Evolutionary conservation across 306 rosid species (phyloP), one percentile per base, ranked within the genome.

Genomic region (Prunus mira): DNA sequence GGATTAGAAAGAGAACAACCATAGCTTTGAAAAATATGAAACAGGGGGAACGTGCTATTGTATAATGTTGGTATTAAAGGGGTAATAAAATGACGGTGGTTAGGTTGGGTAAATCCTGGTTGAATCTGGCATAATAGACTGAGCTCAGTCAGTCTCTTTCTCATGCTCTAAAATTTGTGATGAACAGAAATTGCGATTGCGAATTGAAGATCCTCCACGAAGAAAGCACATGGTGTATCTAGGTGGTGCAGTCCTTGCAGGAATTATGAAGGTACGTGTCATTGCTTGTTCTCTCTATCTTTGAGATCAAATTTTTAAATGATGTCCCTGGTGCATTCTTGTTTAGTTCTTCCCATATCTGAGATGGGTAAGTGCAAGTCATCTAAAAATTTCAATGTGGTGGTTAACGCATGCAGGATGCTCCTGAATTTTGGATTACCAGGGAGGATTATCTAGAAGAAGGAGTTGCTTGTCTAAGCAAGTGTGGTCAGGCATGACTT

Each of bases 191-290:
- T 72, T 96, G 76, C 88, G 99, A 69, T 76, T 92, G 80, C 88
- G 99, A 76, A 96, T 96, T 32, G 99, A 96, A 86, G 99, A 96
- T 83, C 99, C 99, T 30, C 98, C 98, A 0, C 86, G 98, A 69
- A 92, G 99, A 87, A 96, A 96, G 86, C 99, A 96, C 85, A 96
- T 96, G 99, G 99, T 96, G 74, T 96, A 92, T 84, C 91, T 96
- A n/a, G 99, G 99, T 64, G 99, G 99, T 54, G 98, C 98, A 61
- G 99, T 96, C 74, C 98, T 96, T 54, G 99, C 98, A 1, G 97
- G 98, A 83, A 96, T 96, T 43, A 96, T 96, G 99, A 96, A 96
- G 93, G 98, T 92, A 79, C 73, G 80, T 43, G 72, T 80, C 62
- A 73, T 72, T 74, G 60, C 63, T 38, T 55, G 46, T 45, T 19